Evolutionary conservation across 2,329 filamentous ascomycete species (phyloP), one percentile per base, ranked within the genome.

Genomic region (Microsporum canis): DNA sequence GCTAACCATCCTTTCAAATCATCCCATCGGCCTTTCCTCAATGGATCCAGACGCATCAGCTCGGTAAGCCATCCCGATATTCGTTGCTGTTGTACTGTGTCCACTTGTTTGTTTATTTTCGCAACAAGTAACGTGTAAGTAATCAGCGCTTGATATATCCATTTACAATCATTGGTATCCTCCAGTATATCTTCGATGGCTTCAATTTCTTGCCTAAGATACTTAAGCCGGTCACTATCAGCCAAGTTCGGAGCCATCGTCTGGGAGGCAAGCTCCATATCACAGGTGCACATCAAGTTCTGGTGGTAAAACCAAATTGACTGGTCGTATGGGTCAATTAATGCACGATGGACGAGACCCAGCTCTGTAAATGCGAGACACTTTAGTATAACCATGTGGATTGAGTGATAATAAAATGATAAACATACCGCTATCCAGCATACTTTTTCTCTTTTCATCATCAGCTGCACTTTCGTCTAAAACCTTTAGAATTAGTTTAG

Each of bases 221-320:
- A 91, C 2, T 77, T 72, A 38, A 83, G 71, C 56, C 88, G 84
- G 61, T 92, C 83, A 6, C 80, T 75, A 4, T 77, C 71, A 1
- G 80, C 80, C 34, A 95, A 75, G 41, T 83, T 79, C 0, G 84
- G 84, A 12, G 85, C 81, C 66, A 96, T 87, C 7, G 82, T 82
- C 23, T 80, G 76, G 2, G 76, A 70, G 27, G 64, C 60, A 23
- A 64, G 12, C 57, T 75, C 76, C 68, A 78, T 79, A 59, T 81
- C 77, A 67, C 88, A 77, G 69, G 86, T 87, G 63, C 85, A 82
- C 76, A 96, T 84, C 61, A 96, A 78, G 69, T 87, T 95, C 67
- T 94, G 88, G 72, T 97, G 91, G 70, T 99, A 97, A 73, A 95
- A 96, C 91, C 94, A 99, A 4, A 96, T 80, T 17, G 91, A 96